Base-by-base conservation (phyloP, 2,329 filamentous ascomycete genomes). In the Gnomoniopsis smithogilvyi region DNA sequence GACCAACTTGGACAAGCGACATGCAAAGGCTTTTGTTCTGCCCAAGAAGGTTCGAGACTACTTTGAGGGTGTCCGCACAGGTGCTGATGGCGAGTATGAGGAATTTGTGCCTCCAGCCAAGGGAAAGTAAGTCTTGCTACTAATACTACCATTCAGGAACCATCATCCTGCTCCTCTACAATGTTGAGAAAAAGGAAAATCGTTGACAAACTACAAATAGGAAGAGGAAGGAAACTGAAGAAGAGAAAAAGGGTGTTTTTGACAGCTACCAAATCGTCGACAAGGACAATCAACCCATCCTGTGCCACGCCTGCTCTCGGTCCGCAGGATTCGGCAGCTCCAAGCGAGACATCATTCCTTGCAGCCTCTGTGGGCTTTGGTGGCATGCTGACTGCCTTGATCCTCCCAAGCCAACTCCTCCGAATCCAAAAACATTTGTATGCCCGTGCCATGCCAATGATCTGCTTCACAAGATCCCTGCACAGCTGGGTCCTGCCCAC, bases 341-440 rank as follows among this genome's bases (percentile, higher is more conserved):
- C 21, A 24, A 33, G 19, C 85, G 89, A 26, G 84, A 88, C 65
- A 92, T 98, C 67, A 89, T 97, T 65, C 86, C 89, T 49, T 99
- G 94, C 77, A 92, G 92, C 72, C 85, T 83, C 67, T 99, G 94
- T 74, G 80, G 84, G 14, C 81, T 91, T 36, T 83, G 88, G 69
- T 99, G 93, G 90, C 95, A 99, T 76, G 79, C 96, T 54, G 94
- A 98, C 73, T 99, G 95, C 74, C 78, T 96, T 17, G 88, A 96
- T 69, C 91, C 92, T 30, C 93, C 94, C 36, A 76, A 93, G 68
- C 86, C 92, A 36, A 86, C 90, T 57, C 90, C 92, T 43, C 93
- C 93, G 12, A 82, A 86, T 53, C 80, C 88, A 54, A 86, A 88
- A 67, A 89, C 87, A 57, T 99, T 92, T 91, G 89, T 87, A 73